Base-by-base conservation (phyloP, 2,329 filamentous ascomycete genomes). In the Aspergillus alliaceus region DNA sequence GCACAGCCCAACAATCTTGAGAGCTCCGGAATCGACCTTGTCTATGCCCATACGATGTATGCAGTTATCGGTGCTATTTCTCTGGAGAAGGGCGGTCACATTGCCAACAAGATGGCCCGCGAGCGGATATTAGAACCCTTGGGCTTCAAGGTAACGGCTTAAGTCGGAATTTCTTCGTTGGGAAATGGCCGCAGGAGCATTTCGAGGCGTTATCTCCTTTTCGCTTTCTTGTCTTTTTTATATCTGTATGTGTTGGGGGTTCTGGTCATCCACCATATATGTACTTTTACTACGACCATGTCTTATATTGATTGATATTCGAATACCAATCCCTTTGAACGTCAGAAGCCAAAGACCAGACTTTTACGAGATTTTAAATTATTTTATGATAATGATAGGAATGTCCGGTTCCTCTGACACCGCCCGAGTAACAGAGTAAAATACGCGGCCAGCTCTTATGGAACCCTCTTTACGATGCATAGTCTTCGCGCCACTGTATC, bases 61-160 rank as follows among this genome's bases (percentile, higher is more conserved):
- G 91, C 93, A 46, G 89, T 99, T 54, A 79, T 98, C 44, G 95
- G 95, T 22, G 95, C 95, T 11, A 76, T 99, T 53, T 88, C 91
- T n/a, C 79, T 99, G 69, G 91, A 97, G 74, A 87, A 90, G 65
- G 95, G 95, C 47, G 90, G 89, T 35, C 86, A 88, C 44, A 84
- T 90, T 54, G 92, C 93, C 57, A 88, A 87, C 62, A 83, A 85
- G 72, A 77, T 96, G 53, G 86, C 90, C 47, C 85, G 86, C 70
- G 90, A 96, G 65, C 86, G 87, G 74, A 88, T 96, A 73, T 75
- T 96, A 68, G 79, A 74, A 62, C 78, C 77, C 24, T 65, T 80
- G 60, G 79, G 79, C 27, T 64, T 79, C 60, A 69, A 73, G 56
- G 67, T 67, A 53, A 53, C 62, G 56, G 61, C 56, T 54, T 62